Evolutionary conservation across 257 asterid genomes (phyloP).

Genomic region (Perilla frutescens): DNA sequence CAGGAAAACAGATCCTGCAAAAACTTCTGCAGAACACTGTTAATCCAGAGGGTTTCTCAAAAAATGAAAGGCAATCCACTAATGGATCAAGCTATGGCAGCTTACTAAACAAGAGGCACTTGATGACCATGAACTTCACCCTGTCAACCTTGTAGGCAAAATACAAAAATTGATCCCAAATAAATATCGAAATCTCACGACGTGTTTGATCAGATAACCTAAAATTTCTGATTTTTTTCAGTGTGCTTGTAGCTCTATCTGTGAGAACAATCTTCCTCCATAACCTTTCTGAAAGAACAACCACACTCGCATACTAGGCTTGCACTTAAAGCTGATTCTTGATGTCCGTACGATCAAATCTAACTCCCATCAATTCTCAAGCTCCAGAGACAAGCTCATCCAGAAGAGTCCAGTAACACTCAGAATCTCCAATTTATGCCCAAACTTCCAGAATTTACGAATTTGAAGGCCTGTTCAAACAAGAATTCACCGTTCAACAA

Average conservation of each 20-base stretch:
- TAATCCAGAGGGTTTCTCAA: constrained; percentile 17
- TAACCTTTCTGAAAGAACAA: constrained; percentile 32
- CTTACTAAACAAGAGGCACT: constrained; percentile 20
- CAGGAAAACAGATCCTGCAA: constrained; percentile 17
- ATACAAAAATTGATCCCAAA: constrained; percentile 34
- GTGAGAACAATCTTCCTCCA: constrained; percentile 53
- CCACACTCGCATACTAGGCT: constrained; percentile 33
- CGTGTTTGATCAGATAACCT: constrained; percentile 25
- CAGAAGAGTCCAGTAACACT: constrained; percentile 31
- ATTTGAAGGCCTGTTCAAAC: constrained; percentile 37
- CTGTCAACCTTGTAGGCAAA: constrained; percentile 33
- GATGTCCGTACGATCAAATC: constrained; percentile 40
- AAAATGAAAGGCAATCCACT: constrained; percentile 11
- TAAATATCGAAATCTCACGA: constrained; percentile 15
- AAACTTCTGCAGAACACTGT: constrained; percentile 27
- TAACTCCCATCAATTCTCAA: constrained; percentile 33
- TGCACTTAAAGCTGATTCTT: constrained; percentile 27
- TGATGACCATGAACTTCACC: constrained; percentile 40
- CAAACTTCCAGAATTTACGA: constrained; percentile 22
- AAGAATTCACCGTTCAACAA: constrained; percentile 36
- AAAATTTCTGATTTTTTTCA: constrained; percentile 1
- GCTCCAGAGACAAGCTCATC: constrained; percentile 27
- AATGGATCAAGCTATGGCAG: constrained; percentile 27
- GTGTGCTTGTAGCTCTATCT: constrained; percentile 21
- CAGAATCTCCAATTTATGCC: constrained; percentile 28